These are phyloP conservation scores for Stentor roeselii DNA, from an alignment of 73 alveolate species.

Conservation along the genomic window DNA sequence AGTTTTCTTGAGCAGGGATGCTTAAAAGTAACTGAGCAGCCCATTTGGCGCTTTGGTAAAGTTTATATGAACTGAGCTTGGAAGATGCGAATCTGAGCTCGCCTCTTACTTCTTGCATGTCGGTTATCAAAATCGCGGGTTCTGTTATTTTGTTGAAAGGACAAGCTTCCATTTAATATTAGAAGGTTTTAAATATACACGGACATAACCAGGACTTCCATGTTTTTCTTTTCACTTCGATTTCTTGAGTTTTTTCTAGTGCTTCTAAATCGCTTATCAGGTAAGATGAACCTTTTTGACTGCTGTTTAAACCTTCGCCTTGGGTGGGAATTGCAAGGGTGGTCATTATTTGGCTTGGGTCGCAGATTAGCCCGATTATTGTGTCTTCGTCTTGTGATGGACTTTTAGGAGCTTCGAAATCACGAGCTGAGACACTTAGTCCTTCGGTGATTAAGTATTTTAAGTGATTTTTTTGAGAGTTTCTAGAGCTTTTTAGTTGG, in stretches of 20 bases:
- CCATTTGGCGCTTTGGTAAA: conserved; percentile 78
- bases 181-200: not conserved
- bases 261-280: not conserved
- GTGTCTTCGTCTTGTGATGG: no score
- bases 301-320: not conserved
- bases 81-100: conserved; percentile 75
- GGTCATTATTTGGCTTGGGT: no score
- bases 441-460: no score
- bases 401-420: no score
- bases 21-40: conserved; percentile 56
- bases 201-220: conserved; percentile 1
- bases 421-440: no score
- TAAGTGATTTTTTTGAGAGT: no score
- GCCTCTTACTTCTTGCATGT: conserved; percentile 38
- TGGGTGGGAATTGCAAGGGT: no score
- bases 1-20: conserved; percentile 43
- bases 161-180: conserved; percentile 31
- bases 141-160: conserved; percentile 14
- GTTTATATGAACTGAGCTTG: conserved; percentile 62
- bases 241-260: not conserved
- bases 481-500: no score
- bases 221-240: not conserved
- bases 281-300: not conserved
- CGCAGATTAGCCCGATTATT: no score
- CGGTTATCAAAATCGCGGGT: conserved; percentile 32